Percentiles rank a stretch among this genome's conserved stretches.
Conservation (phyloP, 2,329 filamentous ascomycete genomes). For the Botryotinia narcissicola region DNA sequence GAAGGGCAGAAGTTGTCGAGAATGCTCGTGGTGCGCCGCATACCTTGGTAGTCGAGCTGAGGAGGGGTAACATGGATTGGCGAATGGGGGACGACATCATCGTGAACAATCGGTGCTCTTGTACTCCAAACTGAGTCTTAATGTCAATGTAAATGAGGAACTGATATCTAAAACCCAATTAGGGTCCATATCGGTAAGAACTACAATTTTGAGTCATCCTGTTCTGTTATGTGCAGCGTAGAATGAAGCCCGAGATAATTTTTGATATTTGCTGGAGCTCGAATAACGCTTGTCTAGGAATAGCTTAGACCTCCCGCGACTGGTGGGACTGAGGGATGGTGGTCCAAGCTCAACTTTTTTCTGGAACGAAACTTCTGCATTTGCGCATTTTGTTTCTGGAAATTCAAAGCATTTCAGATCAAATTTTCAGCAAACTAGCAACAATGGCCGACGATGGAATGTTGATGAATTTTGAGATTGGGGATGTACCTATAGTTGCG, state of each 20-base stretch:
- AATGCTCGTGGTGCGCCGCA: conserved; percentile 22
- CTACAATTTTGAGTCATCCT: conserved; percentile 29
- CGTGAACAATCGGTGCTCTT: neutral
- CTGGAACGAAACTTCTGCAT: conserved; percentile 26
- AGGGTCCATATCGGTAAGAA: conserved; percentile 32
- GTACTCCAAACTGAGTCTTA: neutral
- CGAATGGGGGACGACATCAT: conserved; percentile 1
- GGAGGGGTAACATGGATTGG: conserved; percentile 2
- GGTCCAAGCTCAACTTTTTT: conserved; percentile 18
- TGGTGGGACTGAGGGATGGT: neutral
- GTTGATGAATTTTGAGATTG: conserved; percentile 86
- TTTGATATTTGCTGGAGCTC: conserved; percentile 14
- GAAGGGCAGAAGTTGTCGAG: conserved; percentile 22
- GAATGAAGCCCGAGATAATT: conserved; percentile 32
- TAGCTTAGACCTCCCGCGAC: conserved; percentile 29
- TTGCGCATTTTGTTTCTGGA: conserved; percentile 12
- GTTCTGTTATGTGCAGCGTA: conserved; percentile 37
- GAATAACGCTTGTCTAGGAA: conserved; percentile 8
- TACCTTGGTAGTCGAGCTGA: conserved; percentile 14
- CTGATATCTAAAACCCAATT: conserved; percentile 20
- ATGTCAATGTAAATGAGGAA: neutral
- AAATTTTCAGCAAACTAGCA: conserved; percentile 22
- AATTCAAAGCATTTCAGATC: conserved; percentile 7
- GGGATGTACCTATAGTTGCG: conserved; percentile 61
- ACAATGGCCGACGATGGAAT: conserved; percentile 92